Evolutionary conservation across 1,284 basidiomycete species (phyloP).

Genomic region (Fomitopsis schrenkii): DNA sequence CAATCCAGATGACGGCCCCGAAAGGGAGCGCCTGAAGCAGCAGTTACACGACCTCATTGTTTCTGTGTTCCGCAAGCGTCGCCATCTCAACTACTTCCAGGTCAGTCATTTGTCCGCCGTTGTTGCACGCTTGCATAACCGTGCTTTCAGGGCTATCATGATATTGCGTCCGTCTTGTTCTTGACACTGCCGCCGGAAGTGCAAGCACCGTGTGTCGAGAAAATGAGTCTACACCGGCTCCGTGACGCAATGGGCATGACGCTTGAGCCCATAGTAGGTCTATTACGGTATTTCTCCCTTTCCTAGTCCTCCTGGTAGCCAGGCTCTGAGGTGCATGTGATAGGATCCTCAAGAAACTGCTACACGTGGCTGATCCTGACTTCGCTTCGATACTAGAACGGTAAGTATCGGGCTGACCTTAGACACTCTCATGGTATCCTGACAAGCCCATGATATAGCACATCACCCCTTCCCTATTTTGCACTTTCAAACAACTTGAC

Average conservation of each 20-base stretch:
- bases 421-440: background rate
- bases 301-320: background rate
- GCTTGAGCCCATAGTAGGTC: slow-evolving; percentile 81
- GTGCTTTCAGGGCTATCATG: slow-evolving; percentile 76
- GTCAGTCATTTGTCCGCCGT: slow-evolving; percentile 31
- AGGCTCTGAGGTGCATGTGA: background rate
- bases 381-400: slow-evolving; percentile 65
- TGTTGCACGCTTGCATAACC: background rate
- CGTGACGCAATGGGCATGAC: slow-evolving; percentile 87
- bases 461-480: slow-evolving; percentile 76
- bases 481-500: slow-evolving; percentile 90
- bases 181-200: slow-evolving; percentile 68
- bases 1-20: slow-evolving; percentile 23
- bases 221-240: slow-evolving; percentile 77
- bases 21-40: slow-evolving; percentile 53
- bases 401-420: slow-evolving; percentile 35
- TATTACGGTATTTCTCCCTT: slow-evolving; percentile 57
- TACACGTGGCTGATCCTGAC: slow-evolving; percentile 68
- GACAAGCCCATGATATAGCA: slow-evolving; percentile 26
- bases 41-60: slow-evolving; percentile 75
- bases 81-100: slow-evolving; percentile 83
- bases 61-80: slow-evolving; percentile 68
- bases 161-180: slow-evolving; percentile 84
- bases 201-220: slow-evolving; percentile 57
- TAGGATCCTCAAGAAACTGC: slow-evolving; percentile 67